phyloP scores from a whole-genome alignment of 371 early-diverging fungal species.

The Dinochytrium kinnereticum region DNA sequence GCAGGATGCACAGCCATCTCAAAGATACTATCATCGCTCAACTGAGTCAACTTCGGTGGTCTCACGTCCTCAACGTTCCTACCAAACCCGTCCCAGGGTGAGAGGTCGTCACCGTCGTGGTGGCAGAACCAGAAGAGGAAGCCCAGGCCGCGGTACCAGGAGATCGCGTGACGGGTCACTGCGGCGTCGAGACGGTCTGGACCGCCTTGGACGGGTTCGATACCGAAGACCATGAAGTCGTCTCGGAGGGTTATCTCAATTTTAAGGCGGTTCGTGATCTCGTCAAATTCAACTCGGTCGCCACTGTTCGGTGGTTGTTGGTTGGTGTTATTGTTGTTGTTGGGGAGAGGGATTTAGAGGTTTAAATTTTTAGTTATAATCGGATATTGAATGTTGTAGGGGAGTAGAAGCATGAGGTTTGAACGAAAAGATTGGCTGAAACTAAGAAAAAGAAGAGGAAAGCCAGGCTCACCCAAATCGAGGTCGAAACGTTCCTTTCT shows the following conservation, averaged over 20 bases:
- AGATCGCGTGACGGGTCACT: constrained; percentile 18
- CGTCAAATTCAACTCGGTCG: constrained; percentile 17
- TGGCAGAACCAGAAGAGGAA: constrained; percentile 29
- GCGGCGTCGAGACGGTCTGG: constrained; percentile 20
- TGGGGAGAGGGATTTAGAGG: neutral
- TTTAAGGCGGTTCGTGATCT: constrained; percentile 21
- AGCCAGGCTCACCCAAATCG: constrained; percentile 24
- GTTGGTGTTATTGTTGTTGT: neutral
- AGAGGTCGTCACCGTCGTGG: neutral
- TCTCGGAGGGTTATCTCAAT: constrained; percentile 36
- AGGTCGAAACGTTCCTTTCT: constrained; percentile 8
- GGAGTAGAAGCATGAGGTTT: neutral
- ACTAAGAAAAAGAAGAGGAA: neutral
- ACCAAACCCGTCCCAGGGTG: constrained; percentile 1
- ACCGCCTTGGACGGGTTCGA: constrained; percentile 15
- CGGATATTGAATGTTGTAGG: neutral
- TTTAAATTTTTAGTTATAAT: neutral
- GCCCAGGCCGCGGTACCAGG: constrained; percentile 21
- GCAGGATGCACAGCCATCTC: constrained; percentile 10
- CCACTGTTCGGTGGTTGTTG: neutral
- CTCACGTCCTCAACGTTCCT: constrained; percentile 8
- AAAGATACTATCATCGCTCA: constrained; percentile 20
- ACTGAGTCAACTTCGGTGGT: neutral
- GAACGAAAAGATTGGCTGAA: neutral
- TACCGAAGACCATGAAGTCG: constrained; percentile 33